These are phyloP conservation scores for Fusarium fujikuroi DNA, from an alignment of 2,329 filamentous ascomycete genomes.

Conservation along the genomic window DNA sequence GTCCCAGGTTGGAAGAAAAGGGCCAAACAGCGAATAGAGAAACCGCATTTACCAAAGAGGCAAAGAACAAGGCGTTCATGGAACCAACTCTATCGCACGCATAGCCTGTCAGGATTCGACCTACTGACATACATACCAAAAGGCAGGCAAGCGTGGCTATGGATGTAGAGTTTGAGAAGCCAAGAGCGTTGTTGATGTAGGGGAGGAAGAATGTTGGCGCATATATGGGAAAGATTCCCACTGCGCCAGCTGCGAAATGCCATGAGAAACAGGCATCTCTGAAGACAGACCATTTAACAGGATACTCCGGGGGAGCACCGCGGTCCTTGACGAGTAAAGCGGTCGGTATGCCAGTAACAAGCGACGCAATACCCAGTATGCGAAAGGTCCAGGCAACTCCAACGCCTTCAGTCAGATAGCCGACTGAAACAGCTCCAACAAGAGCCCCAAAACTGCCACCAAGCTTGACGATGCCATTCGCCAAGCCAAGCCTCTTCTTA, in stretches of 20 bases:
- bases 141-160: not conserved
- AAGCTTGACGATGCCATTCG: not conserved
- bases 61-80: not conserved
- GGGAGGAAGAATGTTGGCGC: not conserved
- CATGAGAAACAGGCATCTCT: not conserved
- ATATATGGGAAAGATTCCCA: not conserved
- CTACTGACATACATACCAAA: not conserved
- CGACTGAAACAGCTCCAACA: not conserved
- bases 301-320: not conserved
- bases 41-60: not conserved
- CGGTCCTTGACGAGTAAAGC: not conserved
- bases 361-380: not conserved
- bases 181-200: not conserved
- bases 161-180: not conserved
- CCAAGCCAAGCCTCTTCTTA: not conserved
- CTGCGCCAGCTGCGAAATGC: not conserved
- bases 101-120: not conserved
- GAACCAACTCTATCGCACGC: not conserved
- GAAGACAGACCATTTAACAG: not conserved
- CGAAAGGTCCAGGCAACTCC: not conserved
- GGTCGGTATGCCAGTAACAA: not conserved
- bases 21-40: not conserved
- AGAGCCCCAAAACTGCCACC: not conserved
- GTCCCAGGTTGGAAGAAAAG: not conserved
- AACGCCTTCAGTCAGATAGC: not conserved